phyloP scores from a whole-genome alignment of 495 filamentous ascomycete genomes.

The Parathielavia hyrcaniae region DNA sequence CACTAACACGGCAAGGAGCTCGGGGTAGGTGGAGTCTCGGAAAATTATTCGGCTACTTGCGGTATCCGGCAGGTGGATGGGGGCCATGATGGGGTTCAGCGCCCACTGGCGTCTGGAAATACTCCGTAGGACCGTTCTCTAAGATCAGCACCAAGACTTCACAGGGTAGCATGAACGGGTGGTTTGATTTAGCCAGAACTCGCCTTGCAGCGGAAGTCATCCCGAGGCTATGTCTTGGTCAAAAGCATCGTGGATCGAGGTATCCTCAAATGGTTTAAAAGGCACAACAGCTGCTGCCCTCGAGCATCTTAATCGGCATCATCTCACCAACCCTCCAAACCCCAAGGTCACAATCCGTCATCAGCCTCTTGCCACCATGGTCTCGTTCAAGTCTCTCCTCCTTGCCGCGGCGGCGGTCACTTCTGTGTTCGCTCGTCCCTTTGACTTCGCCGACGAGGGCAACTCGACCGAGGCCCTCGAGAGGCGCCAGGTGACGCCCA shows the following conservation, averaged over 20 bases:
- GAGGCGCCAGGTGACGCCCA: conserved; percentile 10
- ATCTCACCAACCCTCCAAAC: background rate
- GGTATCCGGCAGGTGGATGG: background rate
- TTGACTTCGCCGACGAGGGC: conserved; percentile 16
- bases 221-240: background rate
- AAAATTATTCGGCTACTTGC: background rate
- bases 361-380: conserved; percentile 12
- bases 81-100: conserved; percentile 7
- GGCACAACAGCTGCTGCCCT: background rate
- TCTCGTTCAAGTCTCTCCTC: conserved; percentile 23
- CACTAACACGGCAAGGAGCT: background rate
- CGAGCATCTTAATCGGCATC: background rate
- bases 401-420: conserved; percentile 12
- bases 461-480: conserved; percentile 18
- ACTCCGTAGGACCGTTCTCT: background rate
- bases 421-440: conserved; percentile 12
- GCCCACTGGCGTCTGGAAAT: too few species aligned
- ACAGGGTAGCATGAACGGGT: background rate
- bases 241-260: background rate
- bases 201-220: background rate
- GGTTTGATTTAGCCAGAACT: conserved; percentile 18
- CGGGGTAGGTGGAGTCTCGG: background rate
- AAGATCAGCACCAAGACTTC: background rate
- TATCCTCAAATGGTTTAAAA: conserved; percentile 1
- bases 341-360: background rate